These are phyloP conservation scores for Santalum album DNA, from an alignment of 164 flowering plant genomes.

Conservation along the genomic window DNA sequence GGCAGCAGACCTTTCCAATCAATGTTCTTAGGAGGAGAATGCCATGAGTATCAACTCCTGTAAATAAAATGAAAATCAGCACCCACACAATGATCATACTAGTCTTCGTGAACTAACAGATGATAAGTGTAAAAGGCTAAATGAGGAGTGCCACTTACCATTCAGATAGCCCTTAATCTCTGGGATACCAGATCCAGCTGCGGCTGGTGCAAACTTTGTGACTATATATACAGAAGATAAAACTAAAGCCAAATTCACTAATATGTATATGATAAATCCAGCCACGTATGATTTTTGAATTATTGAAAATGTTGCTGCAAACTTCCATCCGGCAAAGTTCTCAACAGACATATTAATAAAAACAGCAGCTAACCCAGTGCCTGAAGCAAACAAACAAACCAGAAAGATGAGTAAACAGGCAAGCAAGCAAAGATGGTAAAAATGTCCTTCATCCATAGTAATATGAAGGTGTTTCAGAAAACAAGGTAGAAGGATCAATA, in stretches of 20 bases:
- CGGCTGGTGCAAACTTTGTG: constrained; percentile 91
- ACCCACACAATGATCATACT: neutral
- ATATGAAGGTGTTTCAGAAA: neutral
- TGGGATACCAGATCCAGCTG: constrained; percentile 97
- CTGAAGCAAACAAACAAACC: constrained; percentile 28
- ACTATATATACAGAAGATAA: constrained; percentile 79
- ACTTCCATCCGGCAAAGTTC: constrained; percentile 98
- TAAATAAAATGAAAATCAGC: constrained; percentile 13
- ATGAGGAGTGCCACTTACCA: constrained; percentile 35
- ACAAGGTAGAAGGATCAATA: too few relatives aligned
- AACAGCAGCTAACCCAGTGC: constrained; percentile 87
- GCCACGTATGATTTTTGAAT: constrained; percentile 84
- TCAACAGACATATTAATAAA: constrained; percentile 90
- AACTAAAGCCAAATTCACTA: constrained; percentile 73
- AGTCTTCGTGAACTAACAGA: neutral
- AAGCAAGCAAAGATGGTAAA: neutral
- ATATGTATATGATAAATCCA: constrained; percentile 67
- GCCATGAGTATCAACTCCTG: constrained; percentile 92
- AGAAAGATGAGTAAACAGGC: neutral
- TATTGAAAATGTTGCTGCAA: constrained; percentile 62
- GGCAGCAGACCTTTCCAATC: constrained; percentile 69
- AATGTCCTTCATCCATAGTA: neutral
- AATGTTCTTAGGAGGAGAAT: constrained; percentile 91
- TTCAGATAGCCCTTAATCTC: constrained; percentile 97
- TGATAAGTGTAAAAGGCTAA: neutral